These are phyloP conservation scores for Fistulina hepatica DNA, from an alignment of 1,284 basidiomycete species.

Conservation along the genomic window DNA sequence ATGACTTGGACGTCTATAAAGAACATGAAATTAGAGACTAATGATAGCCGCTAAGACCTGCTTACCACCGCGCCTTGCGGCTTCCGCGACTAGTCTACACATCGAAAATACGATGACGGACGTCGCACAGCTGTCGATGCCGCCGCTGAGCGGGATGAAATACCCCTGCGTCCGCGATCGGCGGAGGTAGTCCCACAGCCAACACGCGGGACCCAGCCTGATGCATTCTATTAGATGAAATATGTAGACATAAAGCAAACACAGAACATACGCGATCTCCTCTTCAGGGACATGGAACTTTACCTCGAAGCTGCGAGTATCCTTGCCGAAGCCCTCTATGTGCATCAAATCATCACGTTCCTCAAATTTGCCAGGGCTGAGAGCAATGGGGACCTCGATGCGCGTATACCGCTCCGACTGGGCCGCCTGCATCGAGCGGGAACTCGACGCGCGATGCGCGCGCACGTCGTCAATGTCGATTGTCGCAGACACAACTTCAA, in stretches of 20 bases:
- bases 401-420: constrained; percentile 63
- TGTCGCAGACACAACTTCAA: constrained; percentile 92
- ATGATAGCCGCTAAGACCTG: constrained; percentile 1
- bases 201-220: constrained; percentile 94
- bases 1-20: constrained; percentile 76
- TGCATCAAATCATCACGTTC: constrained; percentile 33
- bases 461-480: constrained; percentile 93
- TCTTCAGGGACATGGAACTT: constrained; percentile 86
- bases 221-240: constrained; percentile 7
- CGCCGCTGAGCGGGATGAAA: constrained; percentile 95
- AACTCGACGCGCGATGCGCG: constrained; percentile 72
- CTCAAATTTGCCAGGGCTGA: constrained; percentile 65
- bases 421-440: constrained; percentile 86
- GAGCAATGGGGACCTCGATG: constrained; percentile 66
- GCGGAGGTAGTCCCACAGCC: constrained; percentile 98
- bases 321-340: no score
- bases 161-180: constrained; percentile 92
- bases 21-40: neutral
- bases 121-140: constrained; percentile 95
- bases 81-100: constrained; percentile 83
- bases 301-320: constrained; percentile 41
- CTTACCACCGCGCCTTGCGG: constrained; percentile 59
- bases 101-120: constrained; percentile 93
- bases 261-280: constrained; percentile 83
- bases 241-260: neutral